phyloP scores from a whole-genome alignment of 345 rosid genomes.

The Garcia nutans region DNA sequence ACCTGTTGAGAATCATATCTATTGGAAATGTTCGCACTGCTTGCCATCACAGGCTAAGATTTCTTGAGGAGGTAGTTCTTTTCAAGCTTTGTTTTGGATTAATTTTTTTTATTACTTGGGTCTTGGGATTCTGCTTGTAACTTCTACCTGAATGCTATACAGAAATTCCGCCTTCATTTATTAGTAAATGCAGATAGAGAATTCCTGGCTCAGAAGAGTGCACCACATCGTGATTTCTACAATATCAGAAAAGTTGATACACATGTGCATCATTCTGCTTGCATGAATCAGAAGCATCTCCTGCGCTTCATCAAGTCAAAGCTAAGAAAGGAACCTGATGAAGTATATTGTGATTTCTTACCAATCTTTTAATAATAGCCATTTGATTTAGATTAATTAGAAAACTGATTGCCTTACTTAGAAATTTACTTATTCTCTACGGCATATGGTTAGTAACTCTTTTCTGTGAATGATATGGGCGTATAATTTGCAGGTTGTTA shows the following conservation, averaged over 20 bases:
- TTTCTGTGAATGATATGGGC: neutral
- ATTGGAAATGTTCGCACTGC: conserved; percentile 50
- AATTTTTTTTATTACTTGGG: neutral
- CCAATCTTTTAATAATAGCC: neutral
- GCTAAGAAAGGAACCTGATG: conserved; percentile 52
- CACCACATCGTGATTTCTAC: conserved; percentile 60
- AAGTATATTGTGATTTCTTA: conserved; percentile 30
- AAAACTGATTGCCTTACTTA: neutral
- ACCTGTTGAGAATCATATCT: conserved; percentile 42
- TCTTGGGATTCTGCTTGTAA: conserved; percentile 12
- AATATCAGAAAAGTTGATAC: conserved; percentile 59
- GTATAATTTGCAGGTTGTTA: conserved; percentile 42
- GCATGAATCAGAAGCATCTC: conserved; percentile 62
- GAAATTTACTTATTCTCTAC: too few relatives aligned
- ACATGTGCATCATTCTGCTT: conserved; percentile 57
- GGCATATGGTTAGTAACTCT: neutral
- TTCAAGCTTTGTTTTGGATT: conserved; percentile 6
- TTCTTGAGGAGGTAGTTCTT: conserved; percentile 48
- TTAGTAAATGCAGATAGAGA: conserved; percentile 51
- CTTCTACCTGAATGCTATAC: conserved; percentile 26
- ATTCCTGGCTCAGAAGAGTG: conserved; percentile 54
- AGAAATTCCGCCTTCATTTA: conserved; percentile 58
- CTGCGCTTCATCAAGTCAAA: conserved; percentile 52
- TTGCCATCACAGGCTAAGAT: conserved; percentile 48
- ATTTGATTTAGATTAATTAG: neutral